Conservation (phyloP, 495 filamentous ascomycete species). For the Trichoderma virens region DNA sequence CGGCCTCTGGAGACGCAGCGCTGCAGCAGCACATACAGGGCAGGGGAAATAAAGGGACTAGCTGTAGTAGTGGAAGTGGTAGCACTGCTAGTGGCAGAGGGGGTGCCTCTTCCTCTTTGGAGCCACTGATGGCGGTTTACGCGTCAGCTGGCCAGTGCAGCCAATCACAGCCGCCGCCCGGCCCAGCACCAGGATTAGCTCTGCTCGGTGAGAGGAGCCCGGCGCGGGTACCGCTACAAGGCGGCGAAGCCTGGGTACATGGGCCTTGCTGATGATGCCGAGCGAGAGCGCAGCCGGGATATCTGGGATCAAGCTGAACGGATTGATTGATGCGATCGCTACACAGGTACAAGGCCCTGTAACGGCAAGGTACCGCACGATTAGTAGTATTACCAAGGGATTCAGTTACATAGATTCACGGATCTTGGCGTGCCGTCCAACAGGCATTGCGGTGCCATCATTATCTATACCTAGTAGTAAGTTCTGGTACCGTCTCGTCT, state of each 20-base stretch:
- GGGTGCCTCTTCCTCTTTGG: not conserved
- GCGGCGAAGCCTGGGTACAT: not conserved
- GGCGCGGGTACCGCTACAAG: not conserved
- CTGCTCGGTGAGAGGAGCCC: constrained; percentile 1
- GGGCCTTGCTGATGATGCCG: too few species aligned
- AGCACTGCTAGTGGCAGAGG: not conserved
- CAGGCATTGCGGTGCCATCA: too few species aligned
- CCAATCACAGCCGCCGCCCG: constrained; percentile 9
- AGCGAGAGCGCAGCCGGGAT: too few species aligned
- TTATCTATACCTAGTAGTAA: too few species aligned
- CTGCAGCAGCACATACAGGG: not conserved
- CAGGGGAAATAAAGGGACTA: constrained; percentile 3
- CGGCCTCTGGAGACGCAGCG: not conserved
- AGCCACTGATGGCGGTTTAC: constrained; percentile 10
- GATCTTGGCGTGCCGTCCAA: too few species aligned
- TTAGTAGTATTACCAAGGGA: too few species aligned
- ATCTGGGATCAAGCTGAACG: too few species aligned
- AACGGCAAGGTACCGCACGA: too few species aligned
- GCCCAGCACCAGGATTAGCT: not conserved
- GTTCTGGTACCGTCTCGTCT: too few species aligned
- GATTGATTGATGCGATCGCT: too few species aligned
- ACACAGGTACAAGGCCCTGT: too few species aligned
- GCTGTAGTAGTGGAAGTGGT: not conserved
- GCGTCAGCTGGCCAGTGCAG: constrained; percentile 10
- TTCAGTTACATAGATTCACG: too few species aligned